Evolutionary conservation across 2,329 filamentous ascomycete species (phyloP).

Genomic region (Dactylellina leptospora): DNA sequence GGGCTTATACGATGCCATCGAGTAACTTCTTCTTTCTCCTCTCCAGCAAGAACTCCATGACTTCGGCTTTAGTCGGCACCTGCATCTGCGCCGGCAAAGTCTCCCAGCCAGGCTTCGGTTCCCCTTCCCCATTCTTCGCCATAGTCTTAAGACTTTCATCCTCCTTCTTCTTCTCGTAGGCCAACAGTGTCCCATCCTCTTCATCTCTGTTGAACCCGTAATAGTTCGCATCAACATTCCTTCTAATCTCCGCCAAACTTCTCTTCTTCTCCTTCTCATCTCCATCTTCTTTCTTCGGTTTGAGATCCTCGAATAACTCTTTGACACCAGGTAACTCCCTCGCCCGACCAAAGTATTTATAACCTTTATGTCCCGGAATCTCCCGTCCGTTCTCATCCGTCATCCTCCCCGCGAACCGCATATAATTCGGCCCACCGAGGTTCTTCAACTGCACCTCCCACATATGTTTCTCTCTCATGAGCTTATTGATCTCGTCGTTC

Average conservation of each 20-base stretch:
- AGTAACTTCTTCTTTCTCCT: conserved; percentile 82
- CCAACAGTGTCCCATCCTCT: conserved; percentile 81
- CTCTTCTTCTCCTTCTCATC: conserved; percentile 65
- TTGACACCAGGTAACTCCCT: conserved; percentile 92
- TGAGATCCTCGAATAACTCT: conserved; percentile 87
- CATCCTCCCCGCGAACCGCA: conserved; percentile 74
- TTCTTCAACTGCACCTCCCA: conserved; percentile 98
- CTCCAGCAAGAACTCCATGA: conserved; percentile 92
- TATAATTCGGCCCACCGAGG: conserved; percentile 96
- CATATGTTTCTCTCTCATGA: conserved; percentile 98
- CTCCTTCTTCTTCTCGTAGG: conserved; percentile 85
- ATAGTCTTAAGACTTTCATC: conserved; percentile 78
- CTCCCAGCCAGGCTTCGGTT: conserved; percentile 77
- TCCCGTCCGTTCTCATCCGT: conserved; percentile 79
- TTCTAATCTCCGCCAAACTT: conserved; percentile 63
- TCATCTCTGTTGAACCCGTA: conserved; percentile 95
- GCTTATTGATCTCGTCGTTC: conserved; percentile 99
- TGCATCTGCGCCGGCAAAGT: conserved; percentile 84
- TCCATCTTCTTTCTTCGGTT: conserved; percentile 64
- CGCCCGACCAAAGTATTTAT: conserved; percentile 92
- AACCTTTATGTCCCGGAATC: conserved; percentile 73
- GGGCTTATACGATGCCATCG: conserved; percentile 73
- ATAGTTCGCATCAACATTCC: conserved; percentile 88
- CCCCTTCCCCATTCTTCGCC: conserved; percentile 66
- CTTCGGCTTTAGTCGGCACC: conserved; percentile 85